Conservation (phyloP, 1,284 basidiomycete species). For the Melampsora americana region DNA sequence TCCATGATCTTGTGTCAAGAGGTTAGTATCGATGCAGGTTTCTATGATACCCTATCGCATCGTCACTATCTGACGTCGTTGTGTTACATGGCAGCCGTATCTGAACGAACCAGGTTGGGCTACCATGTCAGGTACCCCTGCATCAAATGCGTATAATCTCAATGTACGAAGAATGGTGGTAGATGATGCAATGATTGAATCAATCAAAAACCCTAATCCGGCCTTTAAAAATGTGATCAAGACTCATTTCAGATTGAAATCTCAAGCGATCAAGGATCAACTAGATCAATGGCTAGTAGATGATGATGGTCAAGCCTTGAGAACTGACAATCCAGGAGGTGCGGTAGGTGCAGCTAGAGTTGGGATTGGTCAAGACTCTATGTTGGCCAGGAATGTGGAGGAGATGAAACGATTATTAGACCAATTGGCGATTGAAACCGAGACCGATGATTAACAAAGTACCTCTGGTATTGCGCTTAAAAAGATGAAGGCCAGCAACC, state of each 20-base stretch:
- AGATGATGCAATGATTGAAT: slow-evolving; percentile 79
- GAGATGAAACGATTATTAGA: background rate
- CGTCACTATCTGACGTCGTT: slow-evolving; percentile 54
- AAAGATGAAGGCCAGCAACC: too few species aligned
- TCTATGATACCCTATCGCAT: background rate
- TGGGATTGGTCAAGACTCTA: background rate
- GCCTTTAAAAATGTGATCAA: slow-evolving; percentile 76
- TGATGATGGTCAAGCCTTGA: slow-evolving; percentile 62
- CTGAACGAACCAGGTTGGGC: slow-evolving; percentile 78
- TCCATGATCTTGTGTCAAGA: slow-evolving; percentile 65
- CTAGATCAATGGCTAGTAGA: slow-evolving; percentile 72
- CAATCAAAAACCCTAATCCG: slow-evolving; percentile 73
- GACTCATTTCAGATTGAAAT: slow-evolving; percentile 84
- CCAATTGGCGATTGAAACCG: background rate
- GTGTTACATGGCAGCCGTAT: slow-evolving; percentile 73
- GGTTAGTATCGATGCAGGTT: background rate
- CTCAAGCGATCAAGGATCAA: slow-evolving; percentile 65
- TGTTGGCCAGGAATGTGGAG: slow-evolving; percentile 2
- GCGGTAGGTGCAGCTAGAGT: background rate
- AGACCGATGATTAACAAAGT: too few species aligned
- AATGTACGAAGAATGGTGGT: slow-evolving; percentile 85
- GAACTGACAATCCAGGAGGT: background rate
- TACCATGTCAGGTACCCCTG: slow-evolving; percentile 62
- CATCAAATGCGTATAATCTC: slow-evolving; percentile 59
- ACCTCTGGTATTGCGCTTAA: too few species aligned